Evolutionary conservation across 108 stramenopile species (phyloP), one percentile per base, ranked within the genome.

Genomic region (Cyclotella distinguenda): DNA sequence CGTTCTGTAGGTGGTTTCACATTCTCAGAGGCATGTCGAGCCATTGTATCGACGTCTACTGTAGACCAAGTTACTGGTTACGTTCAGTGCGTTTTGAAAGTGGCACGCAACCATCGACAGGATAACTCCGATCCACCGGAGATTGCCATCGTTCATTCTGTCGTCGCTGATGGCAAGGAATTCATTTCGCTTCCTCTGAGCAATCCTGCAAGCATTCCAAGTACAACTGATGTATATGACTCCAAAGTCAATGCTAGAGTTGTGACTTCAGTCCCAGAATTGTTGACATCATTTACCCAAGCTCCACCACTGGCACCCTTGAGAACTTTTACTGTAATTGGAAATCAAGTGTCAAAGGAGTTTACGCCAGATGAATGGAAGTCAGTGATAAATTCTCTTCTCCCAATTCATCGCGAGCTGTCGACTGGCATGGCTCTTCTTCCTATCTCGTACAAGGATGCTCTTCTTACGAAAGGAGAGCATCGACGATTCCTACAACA

Each of bases 1-100:
- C 25, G 35, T n/a, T 11, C 42, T 18, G 64, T 80, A 1, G 70
- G 73, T 22, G 86, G 85, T 0, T 68, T 73, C 60, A 66, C 74
- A 18, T 89, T 92, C 48, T 26, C 49, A 9, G 66, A 87, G 35
- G 84, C 87, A 8, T 82, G 82, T 58, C 51, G 35, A 12, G 38
- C 80, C 3, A 86, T 89, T 70, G 52, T 55, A 32, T 47, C 70
- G 7, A 56, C 65, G 0, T 66, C 74, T 2, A 16, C 19, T 2
- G 47, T n/a, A 19, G 40, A 58, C 26, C 36, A 15, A 0, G 28
- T 15, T 6, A 39, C 60, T 18, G 61, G 61, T 1, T 35, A 42
- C 23, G 44, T 75, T 49, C 40, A 40, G 9, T 75, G 74, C 38
- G 19, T 36, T 15, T 39, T 75, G 35, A 55, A 53, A 30, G 61